Conservation (phyloP, 192 early-diverging fungal species). For the Rhizophagus clarus region DNA sequence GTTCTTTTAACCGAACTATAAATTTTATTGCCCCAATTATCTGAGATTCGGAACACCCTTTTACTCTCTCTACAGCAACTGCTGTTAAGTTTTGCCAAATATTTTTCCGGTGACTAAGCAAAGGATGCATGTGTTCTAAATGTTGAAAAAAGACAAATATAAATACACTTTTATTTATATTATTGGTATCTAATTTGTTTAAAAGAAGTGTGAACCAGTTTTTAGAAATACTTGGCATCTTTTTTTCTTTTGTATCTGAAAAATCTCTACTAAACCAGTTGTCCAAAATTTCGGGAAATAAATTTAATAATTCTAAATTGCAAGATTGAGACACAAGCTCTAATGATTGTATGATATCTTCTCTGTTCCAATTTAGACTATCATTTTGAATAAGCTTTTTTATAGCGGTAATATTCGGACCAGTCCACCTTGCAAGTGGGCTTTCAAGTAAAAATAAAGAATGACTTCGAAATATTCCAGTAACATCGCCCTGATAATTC, state of each 20-base stretch:
- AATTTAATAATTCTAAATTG: neutral
- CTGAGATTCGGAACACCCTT: neutral
- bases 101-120: neutral
- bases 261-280: neutral
- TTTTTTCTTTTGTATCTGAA: neutral
- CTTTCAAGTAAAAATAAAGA: no score
- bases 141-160: neutral
- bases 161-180: neutral
- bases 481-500: no score
- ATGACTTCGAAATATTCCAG: no score
- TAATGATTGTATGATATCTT: neutral
- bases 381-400: neutral
- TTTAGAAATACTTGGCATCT: neutral
- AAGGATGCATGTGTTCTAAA: neutral
- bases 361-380: neutral
- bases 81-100: neutral
- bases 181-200: neutral
- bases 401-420: no score
- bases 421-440: no score
- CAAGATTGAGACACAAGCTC: neutral
- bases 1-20: neutral
- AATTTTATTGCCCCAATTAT: neutral
- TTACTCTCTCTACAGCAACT: neutral
- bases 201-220: neutral
- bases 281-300: neutral